A percentile compares a stretch with the other conserved stretches of the same genome.
Conservation (phyloP, 176 grass and related monocot genomes). For the Avena insularis region DNA sequence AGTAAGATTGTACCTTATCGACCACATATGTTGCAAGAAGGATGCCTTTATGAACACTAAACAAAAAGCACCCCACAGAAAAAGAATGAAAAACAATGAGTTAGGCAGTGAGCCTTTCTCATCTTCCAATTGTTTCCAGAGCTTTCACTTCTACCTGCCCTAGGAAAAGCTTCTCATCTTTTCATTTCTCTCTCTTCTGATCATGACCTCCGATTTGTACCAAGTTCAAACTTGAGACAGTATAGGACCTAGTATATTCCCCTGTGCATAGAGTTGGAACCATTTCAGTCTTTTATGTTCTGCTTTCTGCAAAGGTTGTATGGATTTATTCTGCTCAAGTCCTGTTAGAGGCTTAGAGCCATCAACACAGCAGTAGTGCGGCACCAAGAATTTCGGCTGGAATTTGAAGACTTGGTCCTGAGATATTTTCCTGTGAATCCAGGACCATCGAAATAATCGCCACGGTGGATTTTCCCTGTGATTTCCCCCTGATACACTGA, state of each 20-base stretch:
- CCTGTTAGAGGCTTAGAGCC: constrained; percentile 41
- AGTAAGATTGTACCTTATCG: constrained; percentile 29
- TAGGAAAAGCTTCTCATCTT: constrained; percentile 42
- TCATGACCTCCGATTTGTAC: constrained; percentile 32
- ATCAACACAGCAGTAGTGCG: constrained; percentile 38
- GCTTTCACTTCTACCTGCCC: constrained; percentile 51
- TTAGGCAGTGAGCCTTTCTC: constrained; percentile 41
- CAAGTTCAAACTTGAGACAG: constrained; percentile 45
- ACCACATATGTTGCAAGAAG: constrained; percentile 30
- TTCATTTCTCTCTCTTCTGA: constrained; percentile 45
- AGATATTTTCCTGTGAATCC: constrained; percentile 24
- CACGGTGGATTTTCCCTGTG: not conserved
- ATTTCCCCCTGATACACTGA: constrained; percentile 27
- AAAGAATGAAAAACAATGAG: not conserved
- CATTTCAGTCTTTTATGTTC: constrained; percentile 40
- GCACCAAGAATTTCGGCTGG: constrained; percentile 44
- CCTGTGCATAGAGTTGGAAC: constrained; percentile 47
- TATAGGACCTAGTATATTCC: constrained; percentile 53
- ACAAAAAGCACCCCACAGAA: not conserved
- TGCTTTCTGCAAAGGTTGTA: constrained; percentile 44
- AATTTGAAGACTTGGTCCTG: constrained; percentile 25
- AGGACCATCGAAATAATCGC: not conserved
- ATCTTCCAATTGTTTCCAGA: constrained; percentile 40
- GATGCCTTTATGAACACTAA: constrained; percentile 27
- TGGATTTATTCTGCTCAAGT: constrained; percentile 48